Evolutionary conservation across 495 filamentous ascomycete species (phyloP).

Genomic region (Tuber microsphaerosporum): DNA sequence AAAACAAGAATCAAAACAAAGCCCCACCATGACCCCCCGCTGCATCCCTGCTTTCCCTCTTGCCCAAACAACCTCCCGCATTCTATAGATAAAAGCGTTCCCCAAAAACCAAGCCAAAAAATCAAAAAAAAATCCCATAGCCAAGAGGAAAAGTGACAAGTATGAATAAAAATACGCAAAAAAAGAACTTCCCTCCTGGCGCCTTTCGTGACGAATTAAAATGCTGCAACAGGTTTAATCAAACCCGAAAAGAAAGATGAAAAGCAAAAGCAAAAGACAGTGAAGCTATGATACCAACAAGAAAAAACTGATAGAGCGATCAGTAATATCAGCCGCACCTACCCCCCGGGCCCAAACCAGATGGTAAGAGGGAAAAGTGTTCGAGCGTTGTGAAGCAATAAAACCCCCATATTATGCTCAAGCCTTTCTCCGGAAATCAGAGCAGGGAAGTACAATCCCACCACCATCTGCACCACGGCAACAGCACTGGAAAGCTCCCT

Average conservation of each 20-base stretch:
- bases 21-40: conserved; percentile 2
- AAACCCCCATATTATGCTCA: not conserved
- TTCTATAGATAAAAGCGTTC: conserved; percentile 1
- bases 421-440: not conserved
- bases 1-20: conserved; percentile 3
- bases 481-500: not conserved
- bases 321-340: conserved; percentile 1
- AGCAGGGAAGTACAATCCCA: not conserved
- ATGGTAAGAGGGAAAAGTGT: not conserved
- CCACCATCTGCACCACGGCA: not conserved
- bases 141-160: not conserved
- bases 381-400: not conserved
- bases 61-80: not conserved
- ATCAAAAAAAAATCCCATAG: not conserved
- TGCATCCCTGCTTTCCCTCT: not conserved
- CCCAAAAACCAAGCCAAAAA: not conserved
- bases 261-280: conserved; percentile 2
- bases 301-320: not conserved
- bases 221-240: conserved; percentile 1
- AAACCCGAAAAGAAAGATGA: not conserved
- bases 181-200: not conserved
- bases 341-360: not conserved
- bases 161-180: not conserved
- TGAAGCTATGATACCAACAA: not conserved
- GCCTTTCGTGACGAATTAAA: not conserved